Evolutionary conservation across 352 stramenopile species (phyloP).

Genomic region (Phytophthora capsici): DNA sequence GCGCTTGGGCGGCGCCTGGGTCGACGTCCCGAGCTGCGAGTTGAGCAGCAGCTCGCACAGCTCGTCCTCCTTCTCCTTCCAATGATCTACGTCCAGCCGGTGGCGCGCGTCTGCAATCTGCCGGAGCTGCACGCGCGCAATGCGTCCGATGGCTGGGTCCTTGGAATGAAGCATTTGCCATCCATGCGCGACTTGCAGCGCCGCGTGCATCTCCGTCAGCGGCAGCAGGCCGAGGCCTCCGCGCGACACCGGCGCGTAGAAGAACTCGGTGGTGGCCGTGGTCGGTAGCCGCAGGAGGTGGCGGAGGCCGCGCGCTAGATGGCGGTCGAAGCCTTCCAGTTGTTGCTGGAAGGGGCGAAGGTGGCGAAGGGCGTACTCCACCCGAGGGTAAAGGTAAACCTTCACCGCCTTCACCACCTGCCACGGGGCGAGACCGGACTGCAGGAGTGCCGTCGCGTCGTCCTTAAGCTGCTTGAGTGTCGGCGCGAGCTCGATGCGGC

Average conservation of each 20-base stretch:
- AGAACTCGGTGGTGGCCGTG: constrained; percentile 8
- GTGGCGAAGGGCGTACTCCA: constrained; percentile 15
- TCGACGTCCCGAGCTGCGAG: background rate
- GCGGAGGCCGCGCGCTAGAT: constrained; percentile 1
- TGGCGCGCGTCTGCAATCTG: constrained; percentile 11
- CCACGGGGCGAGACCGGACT: background rate
- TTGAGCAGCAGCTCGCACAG: background rate
- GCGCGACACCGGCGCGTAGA: constrained; percentile 20
- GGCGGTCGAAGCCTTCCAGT: constrained; percentile 7
- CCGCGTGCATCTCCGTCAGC: constrained; percentile 15
- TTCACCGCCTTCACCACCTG: background rate
- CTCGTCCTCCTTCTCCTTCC: no score
- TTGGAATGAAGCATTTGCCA: constrained; percentile 21
- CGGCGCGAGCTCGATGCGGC: background rate
- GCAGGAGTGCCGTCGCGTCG: background rate
- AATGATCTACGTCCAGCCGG: background rate
- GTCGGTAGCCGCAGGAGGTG: constrained; percentile 10
- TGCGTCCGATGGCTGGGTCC: constrained; percentile 3
- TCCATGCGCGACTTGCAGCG: constrained; percentile 7
- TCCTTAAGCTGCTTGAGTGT: background rate
- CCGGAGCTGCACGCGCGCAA: constrained; percentile 14
- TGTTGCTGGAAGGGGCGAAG: background rate
- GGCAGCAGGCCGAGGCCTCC: constrained; percentile 6
- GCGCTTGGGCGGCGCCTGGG: no score
- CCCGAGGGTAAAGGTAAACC: constrained; percentile 5